A percentile compares a stretch with the other conserved stretches of the same genome.
These are phyloP conservation scores for Powellomyces hirtus DNA, from an alignment of 192 early-diverging fungal species.

Conservation along the genomic window DNA sequence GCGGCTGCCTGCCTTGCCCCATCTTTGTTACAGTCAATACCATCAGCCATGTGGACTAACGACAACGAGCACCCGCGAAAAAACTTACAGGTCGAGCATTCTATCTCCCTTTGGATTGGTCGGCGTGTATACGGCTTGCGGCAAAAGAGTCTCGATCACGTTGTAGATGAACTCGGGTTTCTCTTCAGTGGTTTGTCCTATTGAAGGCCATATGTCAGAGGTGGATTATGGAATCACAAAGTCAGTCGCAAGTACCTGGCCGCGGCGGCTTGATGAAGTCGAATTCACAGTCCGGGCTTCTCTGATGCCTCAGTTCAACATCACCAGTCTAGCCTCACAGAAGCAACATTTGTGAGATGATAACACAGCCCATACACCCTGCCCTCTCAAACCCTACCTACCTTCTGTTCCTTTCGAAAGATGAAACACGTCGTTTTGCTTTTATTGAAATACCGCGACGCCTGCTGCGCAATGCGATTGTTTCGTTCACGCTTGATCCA, in stretches of 20 bases:
- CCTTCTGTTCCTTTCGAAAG: conserved; percentile 68
- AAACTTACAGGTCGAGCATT: conserved; percentile 2
- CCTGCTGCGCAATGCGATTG: conserved; percentile 71
- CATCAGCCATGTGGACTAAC: background rate
- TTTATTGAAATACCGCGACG: conserved; percentile 77
- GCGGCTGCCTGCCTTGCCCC: conserved; percentile 45
- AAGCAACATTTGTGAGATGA: background rate
- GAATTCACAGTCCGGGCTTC: conserved; percentile 92
- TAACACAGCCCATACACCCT: background rate
- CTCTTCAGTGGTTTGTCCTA: conserved; percentile 58
- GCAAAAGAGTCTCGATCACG: conserved; percentile 87
- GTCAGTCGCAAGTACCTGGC: conserved; percentile 62
- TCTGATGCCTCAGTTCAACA: conserved; percentile 87
- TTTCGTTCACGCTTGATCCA: conserved; percentile 87
- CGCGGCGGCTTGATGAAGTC: conserved; percentile 83
- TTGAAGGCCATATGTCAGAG: too few species aligned
- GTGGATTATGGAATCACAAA: conserved; percentile 59
- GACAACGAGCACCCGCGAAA: background rate
- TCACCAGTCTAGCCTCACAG: conserved; percentile 64
- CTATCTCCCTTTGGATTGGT: conserved; percentile 10
- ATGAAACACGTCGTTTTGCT: conserved; percentile 86
- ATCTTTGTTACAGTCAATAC: conserved; percentile 27
- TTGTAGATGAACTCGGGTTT: conserved; percentile 86
- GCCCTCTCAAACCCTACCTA: background rate
- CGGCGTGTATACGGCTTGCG: conserved; percentile 63